Evolutionary conservation across 176 grass and related monocot species (phyloP).

Genomic region (Typha latifolia): DNA sequence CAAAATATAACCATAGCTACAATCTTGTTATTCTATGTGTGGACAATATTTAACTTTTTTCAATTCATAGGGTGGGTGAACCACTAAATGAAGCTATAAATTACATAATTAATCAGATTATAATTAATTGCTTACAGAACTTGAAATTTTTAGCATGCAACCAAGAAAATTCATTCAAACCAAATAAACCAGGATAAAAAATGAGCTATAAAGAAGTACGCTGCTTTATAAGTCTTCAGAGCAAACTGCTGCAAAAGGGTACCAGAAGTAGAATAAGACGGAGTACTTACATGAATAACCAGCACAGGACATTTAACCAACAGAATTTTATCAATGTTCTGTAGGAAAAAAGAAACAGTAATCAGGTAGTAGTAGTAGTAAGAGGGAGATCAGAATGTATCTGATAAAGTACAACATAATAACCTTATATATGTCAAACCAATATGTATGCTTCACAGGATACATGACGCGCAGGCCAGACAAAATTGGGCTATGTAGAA

Average conservation of each 20-base stretch:
- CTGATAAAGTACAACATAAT: slow-evolving; percentile 12
- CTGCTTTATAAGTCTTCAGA: background rate
- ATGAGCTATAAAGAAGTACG: background rate
- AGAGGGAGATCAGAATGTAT: slow-evolving; percentile 7
- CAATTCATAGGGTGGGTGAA: too few relatives aligned
- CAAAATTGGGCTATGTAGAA: slow-evolving; percentile 98
- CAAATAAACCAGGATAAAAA: background rate
- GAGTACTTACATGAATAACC: slow-evolving; percentile 94
- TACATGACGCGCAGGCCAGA: slow-evolving; percentile 98
- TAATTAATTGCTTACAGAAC: too few relatives aligned
- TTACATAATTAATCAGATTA: too few relatives aligned
- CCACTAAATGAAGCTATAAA: too few relatives aligned
- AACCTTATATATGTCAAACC: slow-evolving; percentile 99
- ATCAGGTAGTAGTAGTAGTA: slow-evolving; percentile 20
- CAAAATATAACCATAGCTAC: too few relatives aligned
- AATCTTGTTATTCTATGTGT: too few relatives aligned
- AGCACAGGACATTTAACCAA: slow-evolving; percentile 78
- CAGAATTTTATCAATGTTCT: slow-evolving; percentile 98
- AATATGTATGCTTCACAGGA: slow-evolving; percentile 96
- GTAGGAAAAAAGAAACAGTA: slow-evolving; percentile 26
- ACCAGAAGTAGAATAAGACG: slow-evolving; percentile 1
- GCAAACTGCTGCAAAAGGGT: background rate
- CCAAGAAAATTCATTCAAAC: background rate
- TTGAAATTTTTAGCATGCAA: too few relatives aligned
- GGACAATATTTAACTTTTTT: too few relatives aligned